These are phyloP conservation scores for Emydomyces testavorans DNA, from an alignment of 2,329 filamentous ascomycete species.

Conservation along the genomic window DNA sequence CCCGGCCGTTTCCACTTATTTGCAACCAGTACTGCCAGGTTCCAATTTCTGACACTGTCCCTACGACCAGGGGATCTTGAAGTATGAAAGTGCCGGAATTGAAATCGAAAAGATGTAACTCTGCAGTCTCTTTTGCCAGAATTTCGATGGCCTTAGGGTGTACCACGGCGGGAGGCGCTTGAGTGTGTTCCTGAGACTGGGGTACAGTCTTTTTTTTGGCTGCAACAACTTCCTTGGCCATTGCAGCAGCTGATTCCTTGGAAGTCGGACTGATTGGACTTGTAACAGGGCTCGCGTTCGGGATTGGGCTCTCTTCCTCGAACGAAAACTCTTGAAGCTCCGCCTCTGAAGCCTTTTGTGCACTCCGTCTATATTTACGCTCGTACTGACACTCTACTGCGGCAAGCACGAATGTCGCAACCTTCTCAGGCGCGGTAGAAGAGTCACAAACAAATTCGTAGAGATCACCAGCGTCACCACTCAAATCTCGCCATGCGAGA, in stretches of 20 bases:
- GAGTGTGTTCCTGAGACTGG: constrained; percentile 41
- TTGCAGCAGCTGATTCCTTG: constrained; percentile 33
- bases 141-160: constrained; percentile 60
- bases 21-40: constrained; percentile 95
- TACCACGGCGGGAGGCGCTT: constrained; percentile 48
- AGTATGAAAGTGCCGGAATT: constrained; percentile 71
- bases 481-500: constrained; percentile 88
- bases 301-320: constrained; percentile 48
- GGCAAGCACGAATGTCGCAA: constrained; percentile 67
- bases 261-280: constrained; percentile 37
- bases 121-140: constrained; percentile 62
- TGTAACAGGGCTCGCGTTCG: constrained; percentile 46
- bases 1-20: constrained; percentile 59
- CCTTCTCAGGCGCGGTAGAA: constrained; percentile 56
- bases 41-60: constrained; percentile 73
- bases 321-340: constrained; percentile 80
- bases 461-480: constrained; percentile 85
- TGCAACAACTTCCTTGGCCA: constrained; percentile 36
- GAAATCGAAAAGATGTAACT: constrained; percentile 91
- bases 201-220: constrained; percentile 29
- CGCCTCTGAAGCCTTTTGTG: constrained; percentile 66
- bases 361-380: constrained; percentile 73
- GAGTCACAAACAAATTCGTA: constrained; percentile 94
- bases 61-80: constrained; percentile 63
- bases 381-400: constrained; percentile 96